Evolutionary conservation across 768 basidiomycete genomes (phyloP), one percentile per base, ranked within the genome.

Genomic region (Boletus pseudo-olivaceus): DNA sequence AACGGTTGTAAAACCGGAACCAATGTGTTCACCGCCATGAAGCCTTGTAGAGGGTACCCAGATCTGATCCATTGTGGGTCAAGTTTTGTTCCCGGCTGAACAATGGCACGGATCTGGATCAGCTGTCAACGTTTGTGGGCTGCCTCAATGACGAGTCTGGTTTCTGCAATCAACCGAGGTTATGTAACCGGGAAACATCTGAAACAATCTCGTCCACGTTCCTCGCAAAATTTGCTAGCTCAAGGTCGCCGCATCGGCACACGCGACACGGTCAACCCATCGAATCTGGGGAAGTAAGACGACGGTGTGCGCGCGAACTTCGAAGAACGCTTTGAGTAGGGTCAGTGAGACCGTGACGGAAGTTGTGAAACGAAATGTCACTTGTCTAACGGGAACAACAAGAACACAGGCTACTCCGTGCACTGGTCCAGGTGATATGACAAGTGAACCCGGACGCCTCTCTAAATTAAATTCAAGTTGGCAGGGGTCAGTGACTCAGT

Each of bases 221-320:
- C 49, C 43, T 57, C 40, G 33, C 23, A 32, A 23, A 45, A n/a
- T n/a, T n/a, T 23, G 33, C 44, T 33, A 41, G 47, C 7, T 29
- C 38, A 42, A 63, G 61, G 64, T 65, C 62, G 56, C 64, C 65
- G 64, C 64, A 65, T 66, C 64, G 64, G 41, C 45, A 34, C 64
- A 66, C 57, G 54, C 49, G 37, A 46, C 26, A 26, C 52, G 54
- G 51, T 34, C 37, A n/a, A 6, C 40, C 10, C 23, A 42, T 43
- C 29, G 37, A 35, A 46, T 49, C 52, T 43, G 35, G 54, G 37
- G 46, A 27, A 50, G 39, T n/a, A 26, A 17, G 17, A 12, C 26
- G 17, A n/a, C 23, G 33, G 46, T 23, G 30, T 43, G 30, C 14
- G 8, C 4, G 5, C 15, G 44, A 40, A 26, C 39, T 42, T 23